A percentile compares a stretch with the other conserved stretches of the same genome.
These are phyloP conservation scores for Onygenales sp. DNA, from an alignment of 2,329 filamentous ascomycete genomes.

Conservation along the genomic window DNA sequence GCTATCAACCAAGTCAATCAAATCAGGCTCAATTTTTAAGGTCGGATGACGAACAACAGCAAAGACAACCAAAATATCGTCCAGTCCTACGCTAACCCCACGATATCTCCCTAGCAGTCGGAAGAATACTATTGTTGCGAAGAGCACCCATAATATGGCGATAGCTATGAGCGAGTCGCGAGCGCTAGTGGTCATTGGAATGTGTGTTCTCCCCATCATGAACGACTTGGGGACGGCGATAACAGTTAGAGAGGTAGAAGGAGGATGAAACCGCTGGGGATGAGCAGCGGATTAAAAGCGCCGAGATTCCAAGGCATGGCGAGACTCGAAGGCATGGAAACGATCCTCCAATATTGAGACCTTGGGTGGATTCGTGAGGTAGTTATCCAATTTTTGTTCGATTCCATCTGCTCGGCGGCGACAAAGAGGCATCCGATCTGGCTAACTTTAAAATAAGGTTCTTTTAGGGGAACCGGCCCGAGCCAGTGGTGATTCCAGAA, in stretches of 20 bases:
- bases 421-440: no score
- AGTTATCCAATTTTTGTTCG: no score
- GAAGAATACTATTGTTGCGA: not conserved
- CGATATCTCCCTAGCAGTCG: not conserved
- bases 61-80: not conserved
- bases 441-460: no score
- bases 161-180: conserved; percentile 2
- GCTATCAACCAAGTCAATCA: not conserved
- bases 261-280: no score
- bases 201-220: not conserved
- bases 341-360: no score
- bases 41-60: not conserved
- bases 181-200: not conserved
- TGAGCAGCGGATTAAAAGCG: no score
- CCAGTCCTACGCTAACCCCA: not conserved
- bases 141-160: not conserved
- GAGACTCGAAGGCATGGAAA: no score
- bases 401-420: no score
- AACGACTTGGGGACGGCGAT: not conserved
- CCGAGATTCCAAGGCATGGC: no score
- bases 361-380: no score
- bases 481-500: no score
- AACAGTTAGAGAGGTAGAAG: not conserved
- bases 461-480: no score
- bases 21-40: not conserved